These are phyloP conservation scores for Rhodotorula sp. DNA, from an alignment of 1,284 basidiomycete species.

Conservation along the genomic window DNA sequence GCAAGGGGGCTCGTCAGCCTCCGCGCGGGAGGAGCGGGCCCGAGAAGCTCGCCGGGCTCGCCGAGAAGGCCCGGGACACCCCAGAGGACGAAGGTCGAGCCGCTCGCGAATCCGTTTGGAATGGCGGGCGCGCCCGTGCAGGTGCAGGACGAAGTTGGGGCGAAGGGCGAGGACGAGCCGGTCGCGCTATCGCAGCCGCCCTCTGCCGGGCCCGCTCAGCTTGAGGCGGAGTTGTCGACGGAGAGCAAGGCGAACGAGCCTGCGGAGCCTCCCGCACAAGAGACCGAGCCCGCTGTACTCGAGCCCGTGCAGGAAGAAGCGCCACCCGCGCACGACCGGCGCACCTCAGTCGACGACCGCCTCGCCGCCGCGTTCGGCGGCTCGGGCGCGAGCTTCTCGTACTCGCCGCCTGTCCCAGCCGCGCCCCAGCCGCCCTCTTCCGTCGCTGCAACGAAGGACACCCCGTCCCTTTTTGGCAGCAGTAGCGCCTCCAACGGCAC, in stretches of 20 bases:
- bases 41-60: not conserved
- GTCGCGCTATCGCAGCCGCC: not conserved
- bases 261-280: not conserved
- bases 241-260: not conserved
- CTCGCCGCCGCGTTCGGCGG: slow-evolving; percentile 6
- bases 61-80: not conserved
- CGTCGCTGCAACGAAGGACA: not conserved
- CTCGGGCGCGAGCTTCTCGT: not conserved
- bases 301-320: no score
- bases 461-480: not conserved
- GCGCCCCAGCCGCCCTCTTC: not conserved
- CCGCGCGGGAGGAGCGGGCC: not conserved
- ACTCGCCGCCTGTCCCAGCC: not conserved
- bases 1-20: not conserved
- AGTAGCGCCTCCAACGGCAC: not conserved
- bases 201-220: not conserved
- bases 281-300: not conserved
- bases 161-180: not conserved
- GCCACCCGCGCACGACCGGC: not conserved
- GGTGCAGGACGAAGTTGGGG: not conserved
- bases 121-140: not conserved
- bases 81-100: not conserved
- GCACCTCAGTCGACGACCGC: slow-evolving; percentile 8
- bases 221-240: not conserved
- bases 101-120: not conserved